Evolutionary conservation across 345 rosid species (phyloP), one percentile per base, ranked within the genome.

Genomic region (Laguncularia racemosa): DNA sequence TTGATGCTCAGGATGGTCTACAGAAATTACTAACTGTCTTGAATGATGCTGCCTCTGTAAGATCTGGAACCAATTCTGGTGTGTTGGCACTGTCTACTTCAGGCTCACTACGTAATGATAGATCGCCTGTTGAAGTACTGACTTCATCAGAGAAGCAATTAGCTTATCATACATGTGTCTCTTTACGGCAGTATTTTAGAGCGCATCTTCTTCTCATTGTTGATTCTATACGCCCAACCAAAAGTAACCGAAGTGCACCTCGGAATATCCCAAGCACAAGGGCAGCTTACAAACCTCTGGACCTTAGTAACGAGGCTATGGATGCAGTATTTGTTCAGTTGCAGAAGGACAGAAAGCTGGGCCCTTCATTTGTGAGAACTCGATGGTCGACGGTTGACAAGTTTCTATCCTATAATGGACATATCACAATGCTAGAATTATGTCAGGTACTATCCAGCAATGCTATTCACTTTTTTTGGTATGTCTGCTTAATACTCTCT

Each of bases 141-240:
- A 93, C 97, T 44, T 82, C 95, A 16, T 89, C 95, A 10, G 99
- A 82, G 74, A 93, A 93, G 78, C 99, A 89, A 78, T 82, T 87
- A 77, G 97, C 96, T 55, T 93, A 80, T 71, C 97, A 93, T 72
- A 78, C 96, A 12, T 81, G 96, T 76, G 82, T 87, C 61, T 97
- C 99, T 62, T 70, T 93, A 79, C 89, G 97, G 66, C 99, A 93
- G 64, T 93, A 93, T 75, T 89, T 93, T 69, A 81, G 99, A 75
- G 96, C 97, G 57, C 99, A 89, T 78, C 85, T 93, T 54, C 84
- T 93, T 56, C 73, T 89, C 73, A 86, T 93, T 63, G 78, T 86
- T 52, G 99, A 93, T 68, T 83, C 97, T 15, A 81, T 89, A 48
- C 96, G 99, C 17, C 99, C 99, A 53, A 79, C 70, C 66, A 87